These are phyloP conservation scores for Orbilia ellipsospora DNA, from an alignment of 2,329 filamentous ascomycete species.

Conservation along the genomic window DNA sequence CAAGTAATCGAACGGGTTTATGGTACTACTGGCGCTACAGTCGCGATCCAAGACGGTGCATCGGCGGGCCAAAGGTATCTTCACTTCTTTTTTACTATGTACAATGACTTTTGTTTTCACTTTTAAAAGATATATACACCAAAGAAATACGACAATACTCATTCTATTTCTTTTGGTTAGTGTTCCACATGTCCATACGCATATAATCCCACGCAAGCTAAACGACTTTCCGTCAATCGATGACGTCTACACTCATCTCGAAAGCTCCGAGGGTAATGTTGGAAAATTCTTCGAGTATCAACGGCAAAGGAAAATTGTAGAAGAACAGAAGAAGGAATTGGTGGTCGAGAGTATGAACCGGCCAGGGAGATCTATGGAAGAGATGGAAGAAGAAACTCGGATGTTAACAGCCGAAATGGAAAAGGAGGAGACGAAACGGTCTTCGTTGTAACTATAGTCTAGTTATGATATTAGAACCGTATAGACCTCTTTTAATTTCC, in stretches of 20 bases:
- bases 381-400: slow-evolving; percentile 83
- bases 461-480: neutral
- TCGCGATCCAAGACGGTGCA: slow-evolving; percentile 91
- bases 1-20: slow-evolving; percentile 65
- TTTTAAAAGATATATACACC: neutral
- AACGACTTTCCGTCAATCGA: slow-evolving; percentile 72
- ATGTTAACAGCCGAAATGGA: slow-evolving; percentile 70
- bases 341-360: slow-evolving; percentile 68
- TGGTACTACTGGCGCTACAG: slow-evolving; percentile 81
- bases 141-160: too few relatives aligned
- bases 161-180: slow-evolving; percentile 32
- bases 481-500: neutral
- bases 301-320: slow-evolving; percentile 17
- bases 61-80: slow-evolving; percentile 83
- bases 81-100: slow-evolving; percentile 13
- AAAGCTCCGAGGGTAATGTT: slow-evolving; percentile 85
- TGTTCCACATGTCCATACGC: slow-evolving; percentile 90
- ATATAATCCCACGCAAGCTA: slow-evolving; percentile 81
- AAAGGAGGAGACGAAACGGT: slow-evolving; percentile 56
- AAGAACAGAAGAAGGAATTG: slow-evolving; percentile 64
- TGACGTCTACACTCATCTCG: slow-evolving; percentile 83
- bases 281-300: slow-evolving; percentile 72
- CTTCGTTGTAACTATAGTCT: neutral
- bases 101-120: slow-evolving; percentile 8
- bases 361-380: slow-evolving; percentile 73